phyloP scores from a whole-genome alignment of 768 basidiomycete species.

The Lepiota brunneoincarnata region DNA sequence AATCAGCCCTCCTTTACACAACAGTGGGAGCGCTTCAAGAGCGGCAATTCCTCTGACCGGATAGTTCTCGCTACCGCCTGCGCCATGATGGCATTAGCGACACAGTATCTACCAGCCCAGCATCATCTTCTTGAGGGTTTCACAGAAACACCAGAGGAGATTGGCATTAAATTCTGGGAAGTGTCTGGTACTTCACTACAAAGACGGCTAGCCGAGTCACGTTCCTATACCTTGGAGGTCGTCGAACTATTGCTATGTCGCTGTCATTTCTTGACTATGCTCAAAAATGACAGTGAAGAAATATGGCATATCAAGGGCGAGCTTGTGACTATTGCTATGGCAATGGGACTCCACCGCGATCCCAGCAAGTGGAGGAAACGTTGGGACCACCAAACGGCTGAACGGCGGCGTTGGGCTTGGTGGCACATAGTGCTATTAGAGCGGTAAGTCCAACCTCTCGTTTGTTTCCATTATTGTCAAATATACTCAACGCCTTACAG shows the following conservation, averaged over 20 bases:
- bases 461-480: constrained; percentile 6
- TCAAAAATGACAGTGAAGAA: constrained; percentile 77
- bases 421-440: constrained; percentile 85
- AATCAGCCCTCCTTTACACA: constrained; percentile 58
- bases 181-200: constrained; percentile 64
- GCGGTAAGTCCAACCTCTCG: constrained; percentile 42
- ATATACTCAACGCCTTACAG: constrained; percentile 31
- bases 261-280: constrained; percentile 68
- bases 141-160: constrained; percentile 51
- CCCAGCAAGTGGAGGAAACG: constrained; percentile 78
- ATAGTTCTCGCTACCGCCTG: constrained; percentile 70
- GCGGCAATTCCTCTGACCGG: constrained; percentile 61
- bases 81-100: constrained; percentile 70
- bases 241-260: constrained; percentile 73
- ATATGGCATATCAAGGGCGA: constrained; percentile 77
- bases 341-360: constrained; percentile 85
- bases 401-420: constrained; percentile 86
- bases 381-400: constrained; percentile 51
- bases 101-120: constrained; percentile 66
- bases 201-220: constrained; percentile 57
- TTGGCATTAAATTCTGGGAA: constrained; percentile 66
- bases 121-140: constrained; percentile 59
- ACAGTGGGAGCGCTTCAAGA: constrained; percentile 76
- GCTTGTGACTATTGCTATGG: constrained; percentile 69
- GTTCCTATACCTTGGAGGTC: constrained; percentile 66